Evolutionary conservation across 331 rosid species (phyloP).

Genomic region (Prunus yedoensis): DNA sequence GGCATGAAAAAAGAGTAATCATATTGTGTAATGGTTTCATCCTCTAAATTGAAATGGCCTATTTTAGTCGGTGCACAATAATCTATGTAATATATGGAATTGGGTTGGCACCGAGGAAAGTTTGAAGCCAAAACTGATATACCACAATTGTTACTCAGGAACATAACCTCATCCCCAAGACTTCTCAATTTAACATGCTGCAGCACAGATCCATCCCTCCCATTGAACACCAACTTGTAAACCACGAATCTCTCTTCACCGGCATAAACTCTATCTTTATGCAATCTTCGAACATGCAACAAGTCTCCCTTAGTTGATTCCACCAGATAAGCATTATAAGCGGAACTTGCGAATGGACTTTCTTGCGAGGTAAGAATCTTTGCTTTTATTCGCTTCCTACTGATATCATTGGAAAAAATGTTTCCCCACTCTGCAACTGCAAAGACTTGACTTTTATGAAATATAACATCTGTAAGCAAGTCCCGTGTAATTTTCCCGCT

Average conservation of each 20-base stretch:
- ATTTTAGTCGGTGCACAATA: background rate
- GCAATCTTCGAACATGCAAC: background rate
- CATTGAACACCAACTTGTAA: background rate
- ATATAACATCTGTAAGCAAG: background rate
- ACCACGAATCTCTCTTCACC: background rate
- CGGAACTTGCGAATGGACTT: background rate
- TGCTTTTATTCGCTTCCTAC: background rate
- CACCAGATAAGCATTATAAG: background rate
- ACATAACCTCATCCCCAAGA: background rate
- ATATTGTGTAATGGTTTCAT: background rate
- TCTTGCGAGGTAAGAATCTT: background rate
- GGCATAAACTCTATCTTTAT: background rate
- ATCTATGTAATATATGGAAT: constrained; percentile 7
- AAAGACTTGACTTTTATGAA: background rate
- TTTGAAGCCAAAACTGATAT: constrained; percentile 8
- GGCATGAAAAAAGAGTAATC: background rate
- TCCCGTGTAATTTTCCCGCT: too few relatives aligned
- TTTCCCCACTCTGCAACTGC: background rate
- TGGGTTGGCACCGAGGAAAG: background rate
- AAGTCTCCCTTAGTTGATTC: background rate
- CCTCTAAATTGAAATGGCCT: background rate
- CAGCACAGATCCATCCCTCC: background rate
- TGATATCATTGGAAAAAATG: background rate
- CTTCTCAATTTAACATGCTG: background rate
- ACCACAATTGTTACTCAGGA: background rate